These are phyloP conservation scores for Domatiomyces globalis DNA, from an alignment of 2,329 filamentous ascomycete species.

Conservation along the genomic window DNA sequence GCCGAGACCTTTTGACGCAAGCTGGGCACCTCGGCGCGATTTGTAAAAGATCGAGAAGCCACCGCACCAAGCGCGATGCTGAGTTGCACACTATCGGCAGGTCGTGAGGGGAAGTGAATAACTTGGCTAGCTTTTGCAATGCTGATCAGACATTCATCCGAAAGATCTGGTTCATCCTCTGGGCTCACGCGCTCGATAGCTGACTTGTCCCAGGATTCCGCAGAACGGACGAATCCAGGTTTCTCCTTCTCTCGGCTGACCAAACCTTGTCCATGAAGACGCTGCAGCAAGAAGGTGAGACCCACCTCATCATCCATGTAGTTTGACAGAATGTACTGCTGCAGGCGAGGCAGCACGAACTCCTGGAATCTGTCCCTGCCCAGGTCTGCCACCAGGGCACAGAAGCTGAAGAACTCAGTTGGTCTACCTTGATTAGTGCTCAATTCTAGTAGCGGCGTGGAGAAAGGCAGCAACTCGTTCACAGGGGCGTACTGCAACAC, in stretches of 20 bases:
- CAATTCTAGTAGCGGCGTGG: slow-evolving; percentile 50
- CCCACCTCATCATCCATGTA: slow-evolving; percentile 58
- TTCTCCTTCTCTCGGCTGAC: background rate
- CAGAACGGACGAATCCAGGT: background rate
- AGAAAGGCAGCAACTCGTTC: slow-evolving; percentile 58
- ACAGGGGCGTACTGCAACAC: slow-evolving; percentile 64
- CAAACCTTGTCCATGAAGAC: slow-evolving; percentile 2
- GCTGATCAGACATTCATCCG: background rate
- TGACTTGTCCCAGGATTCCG: background rate
- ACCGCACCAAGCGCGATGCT: background rate
- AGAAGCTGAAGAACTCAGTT: slow-evolving; percentile 69
- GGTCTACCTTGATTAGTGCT: slow-evolving; percentile 54
- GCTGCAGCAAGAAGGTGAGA: slow-evolving; percentile 13
- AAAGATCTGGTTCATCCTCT: background rate
- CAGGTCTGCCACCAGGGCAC: slow-evolving; percentile 62
- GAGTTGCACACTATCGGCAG: background rate
- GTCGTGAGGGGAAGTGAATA: background rate
- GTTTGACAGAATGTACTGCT: slow-evolving; percentile 63
- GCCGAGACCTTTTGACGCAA: slow-evolving; percentile 6
- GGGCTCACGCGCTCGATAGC: background rate
- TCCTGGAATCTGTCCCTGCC: slow-evolving; percentile 60
- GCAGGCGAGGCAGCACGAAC: slow-evolving; percentile 66
- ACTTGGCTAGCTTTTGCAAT: background rate
- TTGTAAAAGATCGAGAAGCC: background rate
- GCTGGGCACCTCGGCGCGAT: background rate